Conservation (phyloP, 768 basidiomycete species). For the Leccinum sublutescens region DNA sequence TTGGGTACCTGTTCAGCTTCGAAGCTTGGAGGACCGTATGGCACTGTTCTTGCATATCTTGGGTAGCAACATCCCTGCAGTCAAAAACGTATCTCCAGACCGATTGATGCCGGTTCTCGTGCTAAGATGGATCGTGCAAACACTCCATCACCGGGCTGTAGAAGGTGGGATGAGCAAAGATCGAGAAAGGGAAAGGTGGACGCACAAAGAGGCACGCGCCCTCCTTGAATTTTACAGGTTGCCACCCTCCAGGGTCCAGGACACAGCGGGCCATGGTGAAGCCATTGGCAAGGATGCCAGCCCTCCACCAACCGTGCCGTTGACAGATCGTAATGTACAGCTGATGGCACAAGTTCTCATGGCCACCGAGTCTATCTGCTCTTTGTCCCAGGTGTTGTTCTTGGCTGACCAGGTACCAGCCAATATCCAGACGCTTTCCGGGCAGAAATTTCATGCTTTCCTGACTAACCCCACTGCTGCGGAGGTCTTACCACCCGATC, state of each 20-base stretch:
- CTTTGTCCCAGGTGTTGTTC: slow-evolving; percentile 61
- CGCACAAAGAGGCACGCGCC: slow-evolving; percentile 54
- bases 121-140: slow-evolving; percentile 59
- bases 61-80: slow-evolving; percentile 47
- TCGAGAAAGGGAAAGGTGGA: slow-evolving; percentile 71
- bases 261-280: slow-evolving; percentile 17
- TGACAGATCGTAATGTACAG: slow-evolving; percentile 63
- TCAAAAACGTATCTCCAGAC: slow-evolving; percentile 48
- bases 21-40: slow-evolving; percentile 49
- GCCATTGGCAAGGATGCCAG: slow-evolving; percentile 15
- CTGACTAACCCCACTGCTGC: slow-evolving; percentile 36
- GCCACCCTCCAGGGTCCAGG: slow-evolving; percentile 1
- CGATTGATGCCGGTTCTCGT: slow-evolving; percentile 52
- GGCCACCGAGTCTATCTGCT: slow-evolving; percentile 57
- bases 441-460: slow-evolving; percentile 53
- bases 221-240: slow-evolving; percentile 52
- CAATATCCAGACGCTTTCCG: slow-evolving; percentile 54
- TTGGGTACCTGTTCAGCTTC: slow-evolving; percentile 47
- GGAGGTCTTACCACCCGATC: slow-evolving; percentile 27
- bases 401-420: slow-evolving; percentile 48
- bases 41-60: slow-evolving; percentile 55
- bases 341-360: slow-evolving; percentile 61
- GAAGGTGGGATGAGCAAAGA: slow-evolving; percentile 51
- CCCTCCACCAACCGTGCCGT: slow-evolving; percentile 21
- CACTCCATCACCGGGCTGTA: slow-evolving; percentile 48